Conservation (phyloP, 805 yeast species). For the Pichia scutulata region DNA sequence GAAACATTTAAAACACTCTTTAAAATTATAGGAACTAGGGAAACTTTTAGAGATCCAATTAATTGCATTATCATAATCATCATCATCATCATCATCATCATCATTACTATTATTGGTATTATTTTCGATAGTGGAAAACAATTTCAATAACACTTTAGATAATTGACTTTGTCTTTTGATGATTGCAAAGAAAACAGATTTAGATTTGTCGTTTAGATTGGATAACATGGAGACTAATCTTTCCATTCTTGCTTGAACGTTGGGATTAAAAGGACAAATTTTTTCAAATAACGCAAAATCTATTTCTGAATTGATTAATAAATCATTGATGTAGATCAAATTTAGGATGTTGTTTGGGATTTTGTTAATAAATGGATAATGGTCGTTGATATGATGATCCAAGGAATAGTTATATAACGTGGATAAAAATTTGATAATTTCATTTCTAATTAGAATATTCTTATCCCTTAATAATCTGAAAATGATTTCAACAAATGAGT, state of each 20-base stretch:
- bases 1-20: conserved; percentile 45
- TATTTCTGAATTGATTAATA: conserved; percentile 53
- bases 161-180: conserved; percentile 60
- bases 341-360: conserved; percentile 64
- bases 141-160: conserved; percentile 42
- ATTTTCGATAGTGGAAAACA: conserved; percentile 44
- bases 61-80: conserved; percentile 43
- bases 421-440: conserved; percentile 48
- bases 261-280: conserved; percentile 48
- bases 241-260: conserved; percentile 36
- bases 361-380: conserved; percentile 32
- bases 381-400: conserved; percentile 21
- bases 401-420: conserved; percentile 43
- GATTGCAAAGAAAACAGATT: conserved; percentile 60
- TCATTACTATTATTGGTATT: too few species aligned
- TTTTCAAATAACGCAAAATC: conserved; percentile 55
- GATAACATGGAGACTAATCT: conserved; percentile 45
- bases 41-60: conserved; percentile 54
- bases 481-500: conserved; percentile 44
- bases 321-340: conserved; percentile 68
- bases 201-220: conserved; percentile 48
- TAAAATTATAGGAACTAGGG: conserved; percentile 43
- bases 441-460: conserved; percentile 53
- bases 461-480: conserved; percentile 66
- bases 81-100: conserved; percentile 24